These are phyloP conservation scores for Fusarium denticulatum DNA, from an alignment of 2,329 filamentous ascomycete genomes.

Conservation along the genomic window DNA sequence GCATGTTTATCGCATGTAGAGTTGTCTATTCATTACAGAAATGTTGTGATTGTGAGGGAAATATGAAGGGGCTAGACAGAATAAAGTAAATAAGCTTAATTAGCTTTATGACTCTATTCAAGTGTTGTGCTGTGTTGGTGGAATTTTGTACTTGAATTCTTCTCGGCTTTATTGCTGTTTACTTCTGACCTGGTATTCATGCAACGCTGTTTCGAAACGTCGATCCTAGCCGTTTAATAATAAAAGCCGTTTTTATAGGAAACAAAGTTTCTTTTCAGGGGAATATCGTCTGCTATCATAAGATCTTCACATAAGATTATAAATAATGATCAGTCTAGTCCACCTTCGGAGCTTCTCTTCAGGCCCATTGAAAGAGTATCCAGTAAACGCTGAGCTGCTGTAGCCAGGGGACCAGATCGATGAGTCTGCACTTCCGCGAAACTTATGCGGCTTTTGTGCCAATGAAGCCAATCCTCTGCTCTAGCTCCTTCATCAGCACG, in stretches of 20 bases:
- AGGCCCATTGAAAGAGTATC: background rate
- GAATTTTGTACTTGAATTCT: background rate
- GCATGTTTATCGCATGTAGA: conserved; percentile 16
- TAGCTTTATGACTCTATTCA: background rate
- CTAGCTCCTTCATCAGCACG: conserved; percentile 60
- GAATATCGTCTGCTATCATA: background rate
- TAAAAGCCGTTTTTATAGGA: background rate
- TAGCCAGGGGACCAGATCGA: background rate
- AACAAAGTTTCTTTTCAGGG: background rate
- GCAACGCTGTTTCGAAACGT: background rate
- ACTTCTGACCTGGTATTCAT: background rate
- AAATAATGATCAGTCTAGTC: background rate
- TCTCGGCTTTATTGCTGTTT: background rate
- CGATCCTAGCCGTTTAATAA: background rate
- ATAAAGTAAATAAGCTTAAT: background rate
- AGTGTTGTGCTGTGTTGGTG: too few species aligned
- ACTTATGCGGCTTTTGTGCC: conserved; percentile 67
- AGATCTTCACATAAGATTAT: background rate
- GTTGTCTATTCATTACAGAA: background rate
- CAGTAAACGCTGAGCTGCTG: background rate
- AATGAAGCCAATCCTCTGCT: conserved; percentile 69
- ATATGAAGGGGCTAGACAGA: background rate
- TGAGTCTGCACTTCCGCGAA: conserved; percentile 59
- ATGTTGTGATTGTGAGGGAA: background rate
- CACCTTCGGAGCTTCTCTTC: background rate